Conservation (phyloP, 768 basidiomycete species). For the Lactifluus pinguis region DNA sequence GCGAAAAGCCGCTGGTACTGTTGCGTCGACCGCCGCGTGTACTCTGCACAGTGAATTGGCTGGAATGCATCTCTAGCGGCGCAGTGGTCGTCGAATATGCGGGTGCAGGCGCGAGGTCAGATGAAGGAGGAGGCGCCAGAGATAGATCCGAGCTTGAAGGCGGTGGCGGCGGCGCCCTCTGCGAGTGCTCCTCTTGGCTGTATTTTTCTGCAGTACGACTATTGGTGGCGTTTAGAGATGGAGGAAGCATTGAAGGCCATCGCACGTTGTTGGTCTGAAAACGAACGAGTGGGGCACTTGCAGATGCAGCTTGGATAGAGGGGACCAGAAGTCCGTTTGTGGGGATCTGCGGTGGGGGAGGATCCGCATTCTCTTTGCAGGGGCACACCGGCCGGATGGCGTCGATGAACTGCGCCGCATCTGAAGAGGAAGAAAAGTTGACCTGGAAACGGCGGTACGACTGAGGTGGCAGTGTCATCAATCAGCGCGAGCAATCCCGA, state of each 20-base stretch:
- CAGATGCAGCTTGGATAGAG: neutral
- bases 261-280: neutral
- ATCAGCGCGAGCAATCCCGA: neutral
- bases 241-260: neutral
- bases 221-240: neutral
- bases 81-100: neutral
- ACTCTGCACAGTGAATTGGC: neutral
- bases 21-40: neutral
- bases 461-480: conserved; percentile 29
- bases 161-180: neutral
- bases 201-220: neutral
- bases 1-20: neutral
- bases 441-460: conserved; percentile 70
- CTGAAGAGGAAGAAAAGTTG: conserved; percentile 44
- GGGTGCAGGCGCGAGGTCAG: neutral
- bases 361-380: conserved; percentile 50
- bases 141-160: conserved; percentile 8
- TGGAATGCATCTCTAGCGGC: neutral
- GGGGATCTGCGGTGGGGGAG: conserved; percentile 19
- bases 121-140: conserved; percentile 4
- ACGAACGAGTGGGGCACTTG: neutral
- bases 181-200: neutral
- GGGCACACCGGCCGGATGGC: conserved; percentile 62
- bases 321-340: conserved; percentile 19
- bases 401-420: conserved; percentile 50